Evolutionary conservation across 1,284 basidiomycete species (phyloP).

Genomic region (Trametes pubescens): DNA sequence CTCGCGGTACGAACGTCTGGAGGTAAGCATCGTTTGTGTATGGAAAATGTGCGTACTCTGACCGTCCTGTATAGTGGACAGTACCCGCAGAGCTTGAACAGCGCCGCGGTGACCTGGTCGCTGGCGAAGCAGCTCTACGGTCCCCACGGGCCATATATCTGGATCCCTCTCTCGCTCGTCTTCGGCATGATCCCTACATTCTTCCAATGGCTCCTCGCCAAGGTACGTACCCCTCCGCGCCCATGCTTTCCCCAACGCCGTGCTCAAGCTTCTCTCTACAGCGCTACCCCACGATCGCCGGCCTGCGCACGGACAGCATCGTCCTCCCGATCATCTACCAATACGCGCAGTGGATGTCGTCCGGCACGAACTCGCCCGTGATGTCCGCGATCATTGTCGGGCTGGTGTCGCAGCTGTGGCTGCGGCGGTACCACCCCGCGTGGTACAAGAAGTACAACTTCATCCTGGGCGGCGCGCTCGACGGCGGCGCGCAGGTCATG

Average conservation of each 20-base stretch:
- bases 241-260: neutral
- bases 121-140: conserved; percentile 67
- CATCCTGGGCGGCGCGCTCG: conserved; percentile 70
- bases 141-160: conserved; percentile 58
- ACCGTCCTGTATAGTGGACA: conserved; percentile 32
- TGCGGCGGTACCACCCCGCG: conserved; percentile 62
- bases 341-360: conserved; percentile 53
- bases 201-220: conserved; percentile 60
- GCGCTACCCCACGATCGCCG: conserved; percentile 62
- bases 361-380: conserved; percentile 62
- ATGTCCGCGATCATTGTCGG: conserved; percentile 62
- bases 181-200: conserved; percentile 60
- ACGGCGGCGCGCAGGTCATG: conserved; percentile 75
- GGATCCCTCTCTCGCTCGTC: conserved; percentile 59
- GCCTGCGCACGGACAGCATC: conserved; percentile 53
- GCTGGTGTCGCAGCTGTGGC: conserved; percentile 63
- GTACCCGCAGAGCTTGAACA: conserved; percentile 50
- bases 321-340: conserved; percentile 64
- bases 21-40: conserved; percentile 25
- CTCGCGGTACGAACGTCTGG: conserved; percentile 67
- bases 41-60: too few relatives aligned
- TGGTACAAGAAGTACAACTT: conserved; percentile 74
- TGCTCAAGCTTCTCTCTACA: conserved; percentile 23
- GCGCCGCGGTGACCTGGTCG: conserved; percentile 70
- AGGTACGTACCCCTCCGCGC: conserved; percentile 42